phyloP scores from a whole-genome alignment of 164 flowering plant species.

The Berberis thunbergii region DNA sequence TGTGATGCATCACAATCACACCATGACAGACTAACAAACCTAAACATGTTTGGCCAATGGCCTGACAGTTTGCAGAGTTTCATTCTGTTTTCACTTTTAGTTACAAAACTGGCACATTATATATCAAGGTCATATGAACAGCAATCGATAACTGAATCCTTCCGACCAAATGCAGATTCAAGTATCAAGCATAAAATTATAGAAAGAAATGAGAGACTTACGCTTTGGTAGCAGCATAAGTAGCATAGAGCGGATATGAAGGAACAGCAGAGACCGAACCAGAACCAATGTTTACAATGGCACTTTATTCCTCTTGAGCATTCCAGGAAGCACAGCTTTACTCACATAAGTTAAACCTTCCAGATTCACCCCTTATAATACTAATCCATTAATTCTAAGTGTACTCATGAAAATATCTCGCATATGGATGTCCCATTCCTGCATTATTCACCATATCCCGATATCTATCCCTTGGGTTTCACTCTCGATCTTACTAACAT shows the following conservation, averaged over 20 bases:
- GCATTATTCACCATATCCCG: slow-evolving; percentile 54
- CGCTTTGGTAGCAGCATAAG: slow-evolving; percentile 18
- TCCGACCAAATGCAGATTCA: not conserved
- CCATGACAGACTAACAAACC: no score
- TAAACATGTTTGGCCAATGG: no score
- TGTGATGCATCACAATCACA: no score
- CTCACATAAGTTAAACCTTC: slow-evolving; percentile 9
- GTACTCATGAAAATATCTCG: slow-evolving; percentile 12
- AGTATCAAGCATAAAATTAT: not conserved
- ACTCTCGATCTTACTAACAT: slow-evolving; percentile 13
- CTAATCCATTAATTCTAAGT: not conserved
- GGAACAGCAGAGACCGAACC: slow-evolving; percentile 5
- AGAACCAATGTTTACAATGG: slow-evolving; percentile 15
- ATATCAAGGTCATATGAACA: not conserved
- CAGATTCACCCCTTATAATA: slow-evolving; percentile 10
- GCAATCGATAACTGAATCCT: not conserved
- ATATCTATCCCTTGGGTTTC: slow-evolving; percentile 35
- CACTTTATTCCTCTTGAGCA: slow-evolving; percentile 16
- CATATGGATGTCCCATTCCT: slow-evolving; percentile 25
- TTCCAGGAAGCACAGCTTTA: slow-evolving; percentile 12
- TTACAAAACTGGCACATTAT: no score
- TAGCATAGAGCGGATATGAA: slow-evolving; percentile 9
- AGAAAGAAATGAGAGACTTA: slow-evolving; percentile 8
- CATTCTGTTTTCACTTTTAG: no score
- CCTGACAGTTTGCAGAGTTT: no score